These are phyloP conservation scores for Ogataea glucozyma DNA, from an alignment of 805 yeast genomes.

Conservation along the genomic window DNA sequence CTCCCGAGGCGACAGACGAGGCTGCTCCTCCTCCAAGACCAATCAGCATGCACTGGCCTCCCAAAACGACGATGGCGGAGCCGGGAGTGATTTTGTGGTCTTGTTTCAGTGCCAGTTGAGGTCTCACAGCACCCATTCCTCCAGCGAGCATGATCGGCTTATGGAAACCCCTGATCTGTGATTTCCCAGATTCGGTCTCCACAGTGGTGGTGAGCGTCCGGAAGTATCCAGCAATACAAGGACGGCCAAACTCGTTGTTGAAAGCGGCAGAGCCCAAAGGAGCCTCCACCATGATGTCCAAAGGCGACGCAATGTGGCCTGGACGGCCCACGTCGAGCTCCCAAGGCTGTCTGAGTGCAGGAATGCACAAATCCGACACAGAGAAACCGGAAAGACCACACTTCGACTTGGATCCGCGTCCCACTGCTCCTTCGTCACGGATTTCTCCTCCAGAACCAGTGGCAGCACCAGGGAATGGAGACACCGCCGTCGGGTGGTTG, in stretches of 20 bases:
- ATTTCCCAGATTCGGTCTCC: constrained; percentile 56
- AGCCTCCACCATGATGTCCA: constrained; percentile 95
- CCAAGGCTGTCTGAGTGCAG: constrained; percentile 90
- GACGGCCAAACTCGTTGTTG: constrained; percentile 98
- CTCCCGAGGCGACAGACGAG: constrained; percentile 93
- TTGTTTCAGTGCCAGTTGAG: constrained; percentile 79
- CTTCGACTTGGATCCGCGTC: constrained; percentile 95
- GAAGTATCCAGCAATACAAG: constrained; percentile 94
- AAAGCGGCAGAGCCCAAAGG: constrained; percentile 98
- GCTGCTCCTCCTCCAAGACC: constrained; percentile 99
- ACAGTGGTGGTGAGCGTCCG: constrained; percentile 89
- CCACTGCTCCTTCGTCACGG: constrained; percentile 99
- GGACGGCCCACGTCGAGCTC: constrained; percentile 91
- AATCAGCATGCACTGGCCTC: constrained; percentile 97
- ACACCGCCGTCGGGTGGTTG: constrained; percentile 98
- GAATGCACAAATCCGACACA: constrained; percentile 87
- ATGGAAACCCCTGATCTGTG: constrained; percentile 92
- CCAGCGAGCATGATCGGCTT: constrained; percentile 99
- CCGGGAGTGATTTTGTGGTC: constrained; percentile 89
- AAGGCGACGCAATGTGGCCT: constrained; percentile 84
- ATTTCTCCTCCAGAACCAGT: constrained; percentile 99
- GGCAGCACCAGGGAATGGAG: constrained; percentile 99
- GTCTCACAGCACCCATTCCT: constrained; percentile 97
- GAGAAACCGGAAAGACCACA: constrained; percentile 95
- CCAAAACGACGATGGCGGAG: constrained; percentile 85